phyloP scores from a whole-genome alignment of 2,329 filamentous ascomycete genomes.

The Cercospora citrullina region DNA sequence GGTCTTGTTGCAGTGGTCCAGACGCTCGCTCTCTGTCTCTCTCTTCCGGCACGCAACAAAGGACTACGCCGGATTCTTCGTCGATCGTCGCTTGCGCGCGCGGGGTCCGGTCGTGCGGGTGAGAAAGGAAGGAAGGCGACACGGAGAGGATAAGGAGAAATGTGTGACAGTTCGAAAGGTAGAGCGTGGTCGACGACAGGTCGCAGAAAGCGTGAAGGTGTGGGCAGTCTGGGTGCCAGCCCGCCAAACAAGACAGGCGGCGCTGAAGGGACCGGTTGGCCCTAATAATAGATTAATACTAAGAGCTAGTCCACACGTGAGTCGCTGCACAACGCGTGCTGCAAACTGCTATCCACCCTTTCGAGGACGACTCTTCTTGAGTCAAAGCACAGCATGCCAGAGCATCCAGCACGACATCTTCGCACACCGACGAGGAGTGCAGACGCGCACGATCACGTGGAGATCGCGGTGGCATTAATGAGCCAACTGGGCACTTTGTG shows the following conservation, averaged over 20 bases:
- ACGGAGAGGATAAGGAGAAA: not conserved
- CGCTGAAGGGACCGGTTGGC: not conserved
- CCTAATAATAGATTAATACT: not conserved
- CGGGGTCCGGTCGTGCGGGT: not conserved
- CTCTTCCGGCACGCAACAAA: not conserved
- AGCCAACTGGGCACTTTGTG: not conserved
- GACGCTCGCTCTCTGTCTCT: not conserved
- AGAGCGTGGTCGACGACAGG: conserved; percentile 1
- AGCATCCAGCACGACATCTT: not conserved
- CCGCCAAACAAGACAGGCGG: conserved; percentile 1
- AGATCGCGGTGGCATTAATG: not conserved
- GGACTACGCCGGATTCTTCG: not conserved
- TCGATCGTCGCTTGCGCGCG: not conserved
- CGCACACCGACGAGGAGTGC: not conserved
- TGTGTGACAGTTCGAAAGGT: not conserved
- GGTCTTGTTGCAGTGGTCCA: not conserved
- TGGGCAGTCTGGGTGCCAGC: conserved; percentile 3
- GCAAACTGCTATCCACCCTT: not conserved
- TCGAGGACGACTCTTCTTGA: not conserved
- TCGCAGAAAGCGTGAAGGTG: not conserved
- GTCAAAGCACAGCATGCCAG: not conserved
- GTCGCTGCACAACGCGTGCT: not conserved
- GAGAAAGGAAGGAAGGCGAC: not conserved
- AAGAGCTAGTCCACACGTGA: not conserved
- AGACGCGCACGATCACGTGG: not conserved